phyloP scores from a whole-genome alignment of 305 asterid genomes.

The Euphrasia arctica region DNA sequence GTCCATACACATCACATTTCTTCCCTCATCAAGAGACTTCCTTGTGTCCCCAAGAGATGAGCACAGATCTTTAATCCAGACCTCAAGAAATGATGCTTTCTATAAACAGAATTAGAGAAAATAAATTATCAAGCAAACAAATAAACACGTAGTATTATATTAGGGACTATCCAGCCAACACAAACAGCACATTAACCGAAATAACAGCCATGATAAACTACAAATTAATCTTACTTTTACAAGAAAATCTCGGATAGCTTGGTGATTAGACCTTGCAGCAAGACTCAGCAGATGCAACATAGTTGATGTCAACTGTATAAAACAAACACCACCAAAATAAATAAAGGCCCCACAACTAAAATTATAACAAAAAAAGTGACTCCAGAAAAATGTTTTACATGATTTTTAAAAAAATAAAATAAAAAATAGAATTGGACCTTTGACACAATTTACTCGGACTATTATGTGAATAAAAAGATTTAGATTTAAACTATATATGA shows the following conservation, averaged over 20 bases:
- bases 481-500: not conserved
- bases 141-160: not conserved
- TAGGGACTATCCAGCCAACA: conserved; percentile 17
- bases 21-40: conserved; percentile 36
- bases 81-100: conserved; percentile 78
- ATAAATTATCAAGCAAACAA: not conserved
- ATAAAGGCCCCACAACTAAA: conserved; percentile 15
- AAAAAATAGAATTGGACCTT: conserved; percentile 4
- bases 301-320: conserved; percentile 81
- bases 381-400: not conserved
- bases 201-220: not conserved
- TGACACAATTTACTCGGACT: not conserved
- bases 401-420: conserved; percentile 1
- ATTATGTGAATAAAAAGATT: not conserved
- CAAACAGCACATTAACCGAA: conserved; percentile 10
- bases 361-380: not conserved
- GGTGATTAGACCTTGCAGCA: conserved; percentile 56
- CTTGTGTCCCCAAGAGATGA: conserved; percentile 52
- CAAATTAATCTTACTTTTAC: conserved; percentile 53
- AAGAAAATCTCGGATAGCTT: conserved; percentile 55
- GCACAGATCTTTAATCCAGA: conserved; percentile 68
- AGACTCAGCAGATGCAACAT: conserved; percentile 85
- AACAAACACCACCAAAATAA: conserved; percentile 22
- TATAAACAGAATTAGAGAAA: conserved; percentile 23
- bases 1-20: conserved; percentile 33